Conservation (phyloP, 2,329 filamentous ascomycete genomes). For the Aspergillus sojae region DNA sequence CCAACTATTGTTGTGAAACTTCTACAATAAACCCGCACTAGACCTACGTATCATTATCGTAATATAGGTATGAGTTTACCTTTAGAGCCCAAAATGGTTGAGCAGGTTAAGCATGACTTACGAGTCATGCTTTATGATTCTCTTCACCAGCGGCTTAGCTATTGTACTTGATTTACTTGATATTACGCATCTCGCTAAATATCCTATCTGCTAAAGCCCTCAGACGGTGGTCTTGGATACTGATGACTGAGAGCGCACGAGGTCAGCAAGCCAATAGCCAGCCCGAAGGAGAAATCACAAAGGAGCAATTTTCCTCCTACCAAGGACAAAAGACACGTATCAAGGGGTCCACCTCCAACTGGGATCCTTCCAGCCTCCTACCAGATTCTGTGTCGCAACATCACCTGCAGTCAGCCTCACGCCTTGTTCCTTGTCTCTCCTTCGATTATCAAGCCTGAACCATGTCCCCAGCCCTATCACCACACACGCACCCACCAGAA, state of each 20-base stretch:
- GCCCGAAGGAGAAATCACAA: neutral
- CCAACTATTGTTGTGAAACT: neutral
- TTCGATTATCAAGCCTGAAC: conserved; percentile 14
- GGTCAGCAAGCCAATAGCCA: neutral
- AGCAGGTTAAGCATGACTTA: neutral
- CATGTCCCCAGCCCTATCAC: conserved; percentile 12
- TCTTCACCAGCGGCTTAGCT: neutral
- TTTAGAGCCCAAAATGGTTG: neutral
- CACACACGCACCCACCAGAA: conserved; percentile 9
- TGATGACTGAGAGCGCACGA: neutral
- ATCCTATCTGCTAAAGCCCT: neutral
- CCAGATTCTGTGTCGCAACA: conserved; percentile 11
- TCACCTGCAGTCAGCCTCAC: conserved; percentile 11
- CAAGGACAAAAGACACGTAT: neutral
- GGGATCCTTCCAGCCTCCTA: conserved; percentile 14
- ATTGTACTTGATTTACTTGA: neutral
- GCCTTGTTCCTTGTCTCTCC: conserved; percentile 11
- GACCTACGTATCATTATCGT: neutral
- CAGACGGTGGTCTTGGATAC: neutral
- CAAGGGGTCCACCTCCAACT: conserved; percentile 17
- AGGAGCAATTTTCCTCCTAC: neutral
- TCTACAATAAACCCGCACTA: neutral
- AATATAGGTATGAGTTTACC: neutral
- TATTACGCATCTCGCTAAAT: neutral
- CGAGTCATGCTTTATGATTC: neutral